Evolutionary conservation across 345 rosid genomes (phyloP), one percentile per base, ranked within the genome.

Genomic region (Gossypioides kirkii): DNA sequence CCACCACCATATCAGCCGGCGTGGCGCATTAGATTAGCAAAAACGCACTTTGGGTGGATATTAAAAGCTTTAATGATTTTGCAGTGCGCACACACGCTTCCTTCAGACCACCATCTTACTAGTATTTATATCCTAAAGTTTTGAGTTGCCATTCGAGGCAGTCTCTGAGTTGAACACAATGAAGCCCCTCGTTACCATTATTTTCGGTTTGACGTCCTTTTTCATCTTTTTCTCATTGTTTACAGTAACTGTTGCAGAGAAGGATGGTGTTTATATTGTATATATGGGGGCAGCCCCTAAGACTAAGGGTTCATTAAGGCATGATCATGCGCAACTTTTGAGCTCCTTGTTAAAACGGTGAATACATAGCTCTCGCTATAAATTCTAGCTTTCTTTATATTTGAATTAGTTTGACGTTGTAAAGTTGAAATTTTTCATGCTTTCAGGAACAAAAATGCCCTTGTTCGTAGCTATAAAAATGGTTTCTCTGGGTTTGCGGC

Each of bases 401-500:
- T 32, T 32, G 38, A 32, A 5, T 32, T 38, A 8, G n/a, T 17
- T 23, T 38, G 41, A 20, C 25, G 16, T 69, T 20, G 23, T 12
- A 7, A 26, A 49, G 42, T 17, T 32, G 13, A 23, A 53, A 47
- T 2, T 28, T 67, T 14, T 0, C 20, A 10, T 7, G 66, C 71
- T 61, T 6, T 23, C 60, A 93, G 93, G 92, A 82, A 82, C 42
- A 77, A 72, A 58, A 77, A 71, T 32, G 84, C 84, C 58, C n/a
- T 88, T 47, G 73, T 89, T 2, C 90, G 75, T 73, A 77, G 38
- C 58, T 91, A 89, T 47, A 81, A 76, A 46, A 84, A 86, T 53
- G 88, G 97, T 12, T 86, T 93, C 80, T 82, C 96, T 3, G 94
- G 96, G 32, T 93, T 93, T 13, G 91, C 94, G 3, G 96, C 96